Base-by-base conservation (phyloP, 2,329 filamentous ascomycete genomes). In the Drechslerella coelobrocha region DNA sequence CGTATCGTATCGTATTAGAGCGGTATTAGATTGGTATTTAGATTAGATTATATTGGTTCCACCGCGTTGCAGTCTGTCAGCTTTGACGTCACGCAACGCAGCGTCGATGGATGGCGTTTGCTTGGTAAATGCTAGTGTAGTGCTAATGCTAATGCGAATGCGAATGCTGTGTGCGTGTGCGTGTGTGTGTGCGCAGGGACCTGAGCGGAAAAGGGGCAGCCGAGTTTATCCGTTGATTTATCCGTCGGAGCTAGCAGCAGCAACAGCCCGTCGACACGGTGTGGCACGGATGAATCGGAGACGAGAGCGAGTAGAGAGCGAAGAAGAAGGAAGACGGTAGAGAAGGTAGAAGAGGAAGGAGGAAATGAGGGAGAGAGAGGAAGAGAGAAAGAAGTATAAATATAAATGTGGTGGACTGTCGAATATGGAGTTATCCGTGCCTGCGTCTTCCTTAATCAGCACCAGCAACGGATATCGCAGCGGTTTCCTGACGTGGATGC, bases 181-280 rank as follows among this genome's bases (percentile, higher is more conserved):
- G 29, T 34, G 29, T 17, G 43, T 24, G 19, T 21, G 39, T 17
- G 48, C 60, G 56, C 57, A 69, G 48, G 65, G 57, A 43, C 51
- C 34, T 23, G 53, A 53, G 47, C 14, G 4, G 50, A 69, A 69
- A 57, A 50, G 65, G 60, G 56, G 41, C 2, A 23, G 41, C 27
- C 2, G 41, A 29, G 43, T 61, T 52, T 51, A 57, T 61, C 50
- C 48, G 48, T 14, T 14, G 41, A 21, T 45, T 21, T 45, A 21
- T 45, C 41, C 41, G 8, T 45, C 41, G 37, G 37, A 17, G 37
- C 37, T 7, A 23, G n/a, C n/a, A n/a, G n/a, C n/a, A n/a, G n/a
- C n/a, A n/a, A n/a, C n/a, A 8, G 9, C 17, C 41, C 19, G 41
- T 5, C 41, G 8, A 45, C 5, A 10, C 14, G 41, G 2, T 45